Conservation (phyloP, 495 filamentous ascomycete genomes). For the Acidiella bohemica region DNA sequence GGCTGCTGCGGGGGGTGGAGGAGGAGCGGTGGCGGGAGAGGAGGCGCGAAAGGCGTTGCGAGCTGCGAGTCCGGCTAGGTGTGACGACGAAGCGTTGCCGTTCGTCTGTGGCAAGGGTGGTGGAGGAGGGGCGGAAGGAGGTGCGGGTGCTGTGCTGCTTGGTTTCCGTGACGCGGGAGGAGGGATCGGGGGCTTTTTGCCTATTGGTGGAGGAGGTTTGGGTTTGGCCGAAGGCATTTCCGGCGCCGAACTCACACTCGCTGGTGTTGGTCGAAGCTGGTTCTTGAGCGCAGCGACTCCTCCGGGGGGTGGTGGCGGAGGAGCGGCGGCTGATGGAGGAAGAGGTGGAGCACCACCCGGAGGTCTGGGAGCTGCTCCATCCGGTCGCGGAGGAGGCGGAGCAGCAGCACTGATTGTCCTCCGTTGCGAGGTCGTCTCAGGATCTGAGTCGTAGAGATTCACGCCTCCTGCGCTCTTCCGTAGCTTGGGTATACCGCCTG, state of each 20-base stretch:
- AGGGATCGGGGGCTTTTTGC: slow-evolving; percentile 33
- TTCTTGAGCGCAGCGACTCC: slow-evolving; percentile 24
- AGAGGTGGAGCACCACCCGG: slow-evolving; percentile 49
- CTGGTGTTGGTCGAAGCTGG: slow-evolving; percentile 27
- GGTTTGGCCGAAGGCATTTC: slow-evolving; percentile 14
- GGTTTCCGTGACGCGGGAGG: slow-evolving; percentile 48
- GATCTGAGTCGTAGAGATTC: slow-evolving; percentile 76
- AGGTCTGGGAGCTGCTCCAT: slow-evolving; percentile 46
- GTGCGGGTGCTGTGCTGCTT: slow-evolving; percentile 20
- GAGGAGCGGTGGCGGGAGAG: slow-evolving; percentile 22
- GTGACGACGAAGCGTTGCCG: slow-evolving; percentile 10
- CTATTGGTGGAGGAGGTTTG: slow-evolving; percentile 32
- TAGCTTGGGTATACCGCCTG: slow-evolving; percentile 89
- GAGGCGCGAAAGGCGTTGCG: slow-evolving; percentile 26
- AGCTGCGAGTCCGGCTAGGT: slow-evolving; percentile 28
- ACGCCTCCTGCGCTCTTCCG: slow-evolving; percentile 75
- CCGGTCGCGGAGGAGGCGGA: slow-evolving; percentile 30
- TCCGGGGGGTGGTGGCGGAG: slow-evolving; percentile 32
- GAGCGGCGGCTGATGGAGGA: slow-evolving; percentile 44
- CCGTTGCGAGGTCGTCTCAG: slow-evolving; percentile 38
- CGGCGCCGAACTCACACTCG: slow-evolving; percentile 10
- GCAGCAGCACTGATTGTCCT: slow-evolving; percentile 14
- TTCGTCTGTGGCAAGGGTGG: too few species aligned
- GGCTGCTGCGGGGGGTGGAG: slow-evolving; percentile 52
- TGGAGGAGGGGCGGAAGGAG: slow-evolving; percentile 24